Evolutionary conservation across 2,329 filamentous ascomycete species (phyloP).

Genomic region (Leptographium galeiforme): DNA sequence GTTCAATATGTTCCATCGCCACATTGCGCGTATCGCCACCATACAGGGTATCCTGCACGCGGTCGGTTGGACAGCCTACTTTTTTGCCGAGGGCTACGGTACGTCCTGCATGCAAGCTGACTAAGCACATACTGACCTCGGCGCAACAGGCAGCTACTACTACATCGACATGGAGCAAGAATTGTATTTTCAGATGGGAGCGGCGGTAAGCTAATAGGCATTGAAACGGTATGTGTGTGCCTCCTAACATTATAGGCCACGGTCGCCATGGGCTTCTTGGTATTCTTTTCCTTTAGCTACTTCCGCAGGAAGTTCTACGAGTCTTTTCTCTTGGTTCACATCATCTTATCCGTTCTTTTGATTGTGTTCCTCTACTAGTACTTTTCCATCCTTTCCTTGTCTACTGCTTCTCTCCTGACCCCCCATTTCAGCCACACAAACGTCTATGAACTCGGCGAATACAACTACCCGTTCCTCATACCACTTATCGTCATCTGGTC

Average conservation of each 20-base stretch:
- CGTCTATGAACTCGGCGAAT: constrained; percentile 4
- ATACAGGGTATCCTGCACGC: constrained; percentile 50
- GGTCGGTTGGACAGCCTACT: constrained; percentile 12
- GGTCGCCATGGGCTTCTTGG: constrained; percentile 28
- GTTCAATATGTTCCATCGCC: constrained; percentile 55
- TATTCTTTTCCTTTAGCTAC: constrained; percentile 35
- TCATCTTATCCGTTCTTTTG: constrained; percentile 24
- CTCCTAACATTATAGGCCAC: constrained; percentile 1
- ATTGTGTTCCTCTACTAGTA: constrained; percentile 20
- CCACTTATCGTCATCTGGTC: constrained; percentile 8
- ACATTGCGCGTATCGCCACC: constrained; percentile 48
- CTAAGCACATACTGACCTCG: too few relatives aligned
- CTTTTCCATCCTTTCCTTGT: not conserved
- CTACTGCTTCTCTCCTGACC: not conserved
- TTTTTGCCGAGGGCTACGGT: too few relatives aligned
- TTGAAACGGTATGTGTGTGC: too few relatives aligned
- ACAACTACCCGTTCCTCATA: constrained; percentile 10
- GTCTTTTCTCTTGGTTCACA: constrained; percentile 28
- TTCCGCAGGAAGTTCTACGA: constrained; percentile 41
- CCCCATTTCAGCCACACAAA: constrained; percentile 6
- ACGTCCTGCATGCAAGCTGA: too few relatives aligned
- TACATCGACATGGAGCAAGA: too few relatives aligned
- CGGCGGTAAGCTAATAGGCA: not conserved
- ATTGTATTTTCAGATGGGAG: not conserved
- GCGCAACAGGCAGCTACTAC: too few relatives aligned